Base-by-base conservation (phyloP, 2,329 filamentous ascomycete genomes). In the Macroventuria anomochaeta region DNA sequence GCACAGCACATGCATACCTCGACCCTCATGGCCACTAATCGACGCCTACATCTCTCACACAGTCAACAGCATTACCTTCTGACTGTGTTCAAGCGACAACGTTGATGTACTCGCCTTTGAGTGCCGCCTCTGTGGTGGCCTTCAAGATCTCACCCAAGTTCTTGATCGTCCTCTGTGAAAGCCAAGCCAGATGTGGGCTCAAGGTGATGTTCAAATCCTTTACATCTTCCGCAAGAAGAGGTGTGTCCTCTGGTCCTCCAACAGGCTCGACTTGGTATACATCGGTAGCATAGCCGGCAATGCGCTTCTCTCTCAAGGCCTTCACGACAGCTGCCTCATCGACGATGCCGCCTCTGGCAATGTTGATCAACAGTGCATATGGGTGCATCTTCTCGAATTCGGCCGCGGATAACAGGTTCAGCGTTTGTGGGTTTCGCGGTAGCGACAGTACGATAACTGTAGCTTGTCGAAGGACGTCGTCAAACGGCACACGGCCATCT, bases 151-250 rank as follows among this genome's bases (percentile, higher is more conserved):
- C 66, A 11, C 75, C 72, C 34, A 82, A 75, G 32, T 79, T 82
- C 37, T 75, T 69, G 52, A 80, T 71, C 4, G 80, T 83, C 58
- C 70, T 76, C 39, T 76, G 73, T 1, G 80, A 77, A 58, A 77
- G 79, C 82, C 82, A 85, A 1, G 83, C 82, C 32, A 83, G 56
- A 69, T 85, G 82, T 15, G 81, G 81, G 40, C 75, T 81, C 33
- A 82, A 59, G 0, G 81, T 76, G 54, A 85, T 65, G 54, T 83
- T 83, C 11, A 82, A 74, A 17, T 76, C 73, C 43, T 75, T 70
- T 2, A 71, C 71, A 15, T 79, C 78, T n/a, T 77, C 70, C 6
- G 70, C 62, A 20, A 82, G 61, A 38, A 83, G 65, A 0, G 77
- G 75, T 5, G 74, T 77, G 18, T 76, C 78, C 12, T 76, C 71